Percentiles rank a stretch among this genome's conserved stretches.
phyloP scores from a whole-genome alignment of 2,329 filamentous ascomycete species.

The Diplodia scrobiculata region DNA sequence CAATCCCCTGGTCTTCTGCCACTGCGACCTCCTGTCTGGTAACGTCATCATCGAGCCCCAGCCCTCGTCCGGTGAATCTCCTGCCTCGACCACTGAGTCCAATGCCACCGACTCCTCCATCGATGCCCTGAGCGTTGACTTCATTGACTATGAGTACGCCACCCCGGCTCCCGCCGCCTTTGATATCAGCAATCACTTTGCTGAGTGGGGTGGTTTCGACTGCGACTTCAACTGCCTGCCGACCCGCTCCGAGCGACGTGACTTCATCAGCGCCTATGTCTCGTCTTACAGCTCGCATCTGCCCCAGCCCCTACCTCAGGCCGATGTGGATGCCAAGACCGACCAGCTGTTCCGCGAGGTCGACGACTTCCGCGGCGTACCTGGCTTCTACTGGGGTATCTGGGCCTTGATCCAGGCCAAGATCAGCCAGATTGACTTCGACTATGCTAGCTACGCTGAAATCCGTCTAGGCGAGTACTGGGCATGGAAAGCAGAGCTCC shows the following conservation, averaged over 20 bases:
- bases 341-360: constrained; percentile 75
- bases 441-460: constrained; percentile 91
- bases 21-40: constrained; percentile 93
- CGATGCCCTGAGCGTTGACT: constrained; percentile 60
- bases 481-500: constrained; percentile 78
- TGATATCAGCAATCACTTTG: constrained; percentile 96
- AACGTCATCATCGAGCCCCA: constrained; percentile 84
- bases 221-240: constrained; percentile 87
- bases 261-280: constrained; percentile 84
- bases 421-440: constrained; percentile 94
- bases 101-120: constrained; percentile 30
- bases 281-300: constrained; percentile 62
- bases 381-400: constrained; percentile 88
- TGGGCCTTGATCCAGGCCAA: constrained; percentile 94
- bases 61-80: constrained; percentile 39
- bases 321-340: constrained; percentile 33
- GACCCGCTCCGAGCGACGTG: constrained; percentile 71
- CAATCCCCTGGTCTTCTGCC: constrained; percentile 83
- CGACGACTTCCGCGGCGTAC: constrained; percentile 82
- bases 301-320: constrained; percentile 31
- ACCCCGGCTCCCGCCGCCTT: constrained; percentile 93
- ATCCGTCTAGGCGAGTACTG: constrained; percentile 85
- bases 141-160: constrained; percentile 99
- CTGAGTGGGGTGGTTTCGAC: constrained; percentile 96
- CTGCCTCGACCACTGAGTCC: constrained; percentile 35